phyloP scores from a whole-genome alignment of 2,329 filamentous ascomycete genomes.

The Pseudogymnoascus pannorum region DNA sequence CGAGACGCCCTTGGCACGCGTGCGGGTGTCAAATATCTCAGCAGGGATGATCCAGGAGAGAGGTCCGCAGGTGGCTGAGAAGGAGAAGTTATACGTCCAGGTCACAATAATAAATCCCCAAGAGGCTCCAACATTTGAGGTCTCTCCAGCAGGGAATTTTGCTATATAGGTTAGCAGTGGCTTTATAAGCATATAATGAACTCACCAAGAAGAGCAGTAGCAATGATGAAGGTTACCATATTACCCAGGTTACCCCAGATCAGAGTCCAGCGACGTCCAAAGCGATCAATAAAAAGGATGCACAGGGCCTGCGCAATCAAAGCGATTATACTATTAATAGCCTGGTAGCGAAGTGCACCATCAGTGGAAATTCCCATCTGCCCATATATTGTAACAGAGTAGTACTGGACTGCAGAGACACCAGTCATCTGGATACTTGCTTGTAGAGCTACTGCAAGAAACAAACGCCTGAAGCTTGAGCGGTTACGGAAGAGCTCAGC shows the following conservation, averaged over 20 bases:
- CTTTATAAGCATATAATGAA: not conserved
- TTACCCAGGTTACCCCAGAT: slow-evolving; percentile 68
- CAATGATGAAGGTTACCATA: slow-evolving; percentile 64
- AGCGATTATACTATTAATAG: slow-evolving; percentile 56
- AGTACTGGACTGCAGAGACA: slow-evolving; percentile 58
- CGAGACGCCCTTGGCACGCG: slow-evolving; percentile 65
- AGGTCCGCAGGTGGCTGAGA: slow-evolving; percentile 63
- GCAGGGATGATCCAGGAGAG: slow-evolving; percentile 57
- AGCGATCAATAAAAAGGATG: slow-evolving; percentile 57
- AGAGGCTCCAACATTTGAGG: slow-evolving; percentile 44
- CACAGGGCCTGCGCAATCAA: slow-evolving; percentile 52
- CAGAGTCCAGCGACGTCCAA: slow-evolving; percentile 64
- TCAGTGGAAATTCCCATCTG: slow-evolving; percentile 51
- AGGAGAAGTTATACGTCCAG: slow-evolving; percentile 75
- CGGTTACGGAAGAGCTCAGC: slow-evolving; percentile 51
- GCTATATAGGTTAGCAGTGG: slow-evolving; percentile 22
- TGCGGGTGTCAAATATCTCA: slow-evolving; percentile 72
- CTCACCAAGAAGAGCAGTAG: slow-evolving; percentile 41
- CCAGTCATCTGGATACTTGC: slow-evolving; percentile 62
- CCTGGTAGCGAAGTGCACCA: slow-evolving; percentile 56
- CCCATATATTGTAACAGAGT: slow-evolving; percentile 48
- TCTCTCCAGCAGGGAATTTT: slow-evolving; percentile 51
- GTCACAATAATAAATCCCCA: slow-evolving; percentile 73
- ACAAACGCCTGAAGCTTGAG: slow-evolving; percentile 55
- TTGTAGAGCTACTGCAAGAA: slow-evolving; percentile 54